Evolutionary conservation across 2,329 filamentous ascomycete species (phyloP), one percentile per base, ranked within the genome.

Genomic region (Arthrobotrys sphaeroides): DNA sequence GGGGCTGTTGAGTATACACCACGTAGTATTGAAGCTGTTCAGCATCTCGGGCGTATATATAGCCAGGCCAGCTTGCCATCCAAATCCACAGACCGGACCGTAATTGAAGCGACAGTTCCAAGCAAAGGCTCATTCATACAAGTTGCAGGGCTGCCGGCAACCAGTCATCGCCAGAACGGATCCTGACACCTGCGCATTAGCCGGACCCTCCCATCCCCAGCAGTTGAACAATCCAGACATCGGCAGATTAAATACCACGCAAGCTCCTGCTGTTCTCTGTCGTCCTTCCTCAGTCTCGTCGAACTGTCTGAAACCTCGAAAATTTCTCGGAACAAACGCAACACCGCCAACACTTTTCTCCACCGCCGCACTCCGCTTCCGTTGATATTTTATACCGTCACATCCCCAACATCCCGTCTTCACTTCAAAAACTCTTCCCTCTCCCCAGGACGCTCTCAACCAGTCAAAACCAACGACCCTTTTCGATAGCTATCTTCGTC

Each of bases 311-410:
- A 60, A 42, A 60, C 55, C 24, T 45, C 70, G 70, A 74, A 74
- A 74, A 74, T 74, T 74, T 74, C 70, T 51, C 70, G 70, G 70
- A 74, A 68, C 69, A 55, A 72, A 38, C 20, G 5, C 33, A 62
- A 57, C 62, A 60, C 33, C 49, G 18, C 55, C 42, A 59, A 57
- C 51, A 61, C 42, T 28, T 40, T 47, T 40, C 60, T 47, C 40
- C 69, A 64, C 38, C 26, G 59, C 33, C 49, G 45, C 57, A 40
- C 45, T 43, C 47, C 38, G 38, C 36, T 60, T 60, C 55, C 55
- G 36, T 20, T 6, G 33, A 33, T 51, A 51, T 51, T n/a, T 51
- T 31, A 31, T 51, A 6, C 22, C 36, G 13, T 28, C 7, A 16
- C 28, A n/a, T 38, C 20, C 24, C 42, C 42, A 62, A 24, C 59